These are phyloP conservation scores for Pilatotrama ljubarskyi DNA, from an alignment of 768 basidiomycete genomes.

Conservation along the genomic window DNA sequence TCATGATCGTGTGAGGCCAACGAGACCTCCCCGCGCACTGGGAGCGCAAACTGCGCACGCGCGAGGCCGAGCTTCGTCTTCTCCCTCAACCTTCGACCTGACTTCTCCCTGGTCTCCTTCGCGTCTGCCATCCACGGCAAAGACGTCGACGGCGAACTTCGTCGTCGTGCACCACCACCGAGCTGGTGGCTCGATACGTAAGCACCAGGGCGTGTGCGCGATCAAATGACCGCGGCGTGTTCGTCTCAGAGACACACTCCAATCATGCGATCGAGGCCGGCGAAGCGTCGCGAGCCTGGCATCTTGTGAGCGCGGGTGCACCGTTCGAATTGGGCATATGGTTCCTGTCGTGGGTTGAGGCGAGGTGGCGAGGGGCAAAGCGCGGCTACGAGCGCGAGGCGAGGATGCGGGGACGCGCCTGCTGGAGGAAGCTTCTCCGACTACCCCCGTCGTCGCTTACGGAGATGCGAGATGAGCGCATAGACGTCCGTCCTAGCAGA, in stretches of 20 bases:
- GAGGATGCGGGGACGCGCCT: conserved; percentile 5
- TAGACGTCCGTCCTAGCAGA: not conserved
- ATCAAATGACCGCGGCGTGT: conserved; percentile 12
- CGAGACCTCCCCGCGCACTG: not conserved
- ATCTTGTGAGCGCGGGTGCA: not conserved
- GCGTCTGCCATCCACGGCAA: too few relatives aligned
- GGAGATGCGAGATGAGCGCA: not conserved
- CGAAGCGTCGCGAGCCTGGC: not conserved
- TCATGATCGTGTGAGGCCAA: not conserved
- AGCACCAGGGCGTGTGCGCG: not conserved
- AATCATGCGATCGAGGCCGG: conserved; percentile 5
- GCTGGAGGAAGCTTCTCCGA: not conserved
- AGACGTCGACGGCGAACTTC: too few relatives aligned
- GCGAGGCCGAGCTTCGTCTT: not conserved
- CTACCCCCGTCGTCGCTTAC: conserved; percentile 3
- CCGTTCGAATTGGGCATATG: conserved; percentile 1
- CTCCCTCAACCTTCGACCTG: not conserved
- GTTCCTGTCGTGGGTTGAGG: not conserved
- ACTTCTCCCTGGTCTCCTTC: too few relatives aligned
- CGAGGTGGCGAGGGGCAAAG: not conserved
- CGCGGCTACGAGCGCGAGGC: not conserved
- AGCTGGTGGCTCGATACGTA: conserved; percentile 9
- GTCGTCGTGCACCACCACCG: too few relatives aligned
- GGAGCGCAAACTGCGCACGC: not conserved
- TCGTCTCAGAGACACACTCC: conserved; percentile 16